These are phyloP conservation scores for Emmonsiellopsis sp. DNA, from an alignment of 2,329 filamentous ascomycete genomes.

Conservation along the genomic window DNA sequence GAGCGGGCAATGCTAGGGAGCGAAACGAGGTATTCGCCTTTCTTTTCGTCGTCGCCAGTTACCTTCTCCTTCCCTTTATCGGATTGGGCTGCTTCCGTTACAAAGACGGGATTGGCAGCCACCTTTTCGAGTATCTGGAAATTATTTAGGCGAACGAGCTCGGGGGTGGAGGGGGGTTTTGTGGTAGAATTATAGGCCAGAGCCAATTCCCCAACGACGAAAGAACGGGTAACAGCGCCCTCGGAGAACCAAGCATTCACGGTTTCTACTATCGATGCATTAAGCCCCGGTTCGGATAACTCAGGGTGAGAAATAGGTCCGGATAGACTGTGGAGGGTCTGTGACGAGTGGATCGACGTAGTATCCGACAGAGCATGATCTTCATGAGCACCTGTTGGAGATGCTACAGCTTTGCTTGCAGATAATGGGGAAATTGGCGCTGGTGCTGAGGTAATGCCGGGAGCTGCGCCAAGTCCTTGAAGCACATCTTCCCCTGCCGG, in stretches of 20 bases:
- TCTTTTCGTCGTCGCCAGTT: constrained; percentile 44
- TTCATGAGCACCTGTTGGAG: constrained; percentile 47
- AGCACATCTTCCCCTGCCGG: constrained; percentile 27
- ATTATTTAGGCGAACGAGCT: constrained; percentile 76
- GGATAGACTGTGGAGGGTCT: constrained; percentile 61
- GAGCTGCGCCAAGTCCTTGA: constrained; percentile 22
- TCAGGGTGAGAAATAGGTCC: constrained; percentile 72
- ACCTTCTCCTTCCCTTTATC: constrained; percentile 8
- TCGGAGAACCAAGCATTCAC: constrained; percentile 77
- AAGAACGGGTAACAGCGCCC: constrained; percentile 59
- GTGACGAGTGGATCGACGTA: constrained; percentile 81
- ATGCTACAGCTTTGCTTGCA: constrained; percentile 29
- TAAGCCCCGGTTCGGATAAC: constrained; percentile 67
- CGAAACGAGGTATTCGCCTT: constrained; percentile 73
- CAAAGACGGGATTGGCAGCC: constrained; percentile 85
- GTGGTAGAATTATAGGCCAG: constrained; percentile 59
- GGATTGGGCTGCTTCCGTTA: constrained; percentile 50
- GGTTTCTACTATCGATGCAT: constrained; percentile 82
- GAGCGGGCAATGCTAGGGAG: constrained; percentile 61
- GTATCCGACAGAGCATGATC: constrained; percentile 71
- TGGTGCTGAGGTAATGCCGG: constrained; percentile 16
- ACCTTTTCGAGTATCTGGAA: constrained; percentile 84
- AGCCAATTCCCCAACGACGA: constrained; percentile 80
- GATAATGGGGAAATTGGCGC: constrained; percentile 28
- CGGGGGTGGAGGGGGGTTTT: constrained; percentile 32